These are phyloP conservation scores for Cordyceps militaris DNA, from an alignment of 2,329 filamentous ascomycete species.

Conservation along the genomic window DNA sequence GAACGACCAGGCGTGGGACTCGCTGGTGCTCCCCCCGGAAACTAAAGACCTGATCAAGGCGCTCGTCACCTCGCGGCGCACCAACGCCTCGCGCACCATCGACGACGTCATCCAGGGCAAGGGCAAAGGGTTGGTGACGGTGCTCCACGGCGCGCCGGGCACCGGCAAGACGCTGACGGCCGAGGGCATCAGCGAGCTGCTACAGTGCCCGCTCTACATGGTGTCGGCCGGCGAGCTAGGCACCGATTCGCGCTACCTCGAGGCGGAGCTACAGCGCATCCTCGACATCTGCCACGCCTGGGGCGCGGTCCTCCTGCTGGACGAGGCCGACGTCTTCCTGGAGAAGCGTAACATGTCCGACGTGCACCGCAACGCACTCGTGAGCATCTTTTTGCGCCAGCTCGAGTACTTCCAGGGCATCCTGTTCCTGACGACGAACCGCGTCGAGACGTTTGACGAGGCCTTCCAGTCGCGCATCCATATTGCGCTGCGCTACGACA, in stretches of 20 bases:
- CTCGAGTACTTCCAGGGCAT: constrained; percentile 92
- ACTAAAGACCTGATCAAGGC: constrained; percentile 63
- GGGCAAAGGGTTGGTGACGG: constrained; percentile 73
- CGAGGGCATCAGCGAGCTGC: constrained; percentile 76
- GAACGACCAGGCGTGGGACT: constrained; percentile 78
- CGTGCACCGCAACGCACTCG: constrained; percentile 76
- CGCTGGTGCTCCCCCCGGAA: constrained; percentile 61
- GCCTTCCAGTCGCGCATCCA: constrained; percentile 87
- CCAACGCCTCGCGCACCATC: constrained; percentile 71
- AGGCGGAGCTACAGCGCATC: constrained; percentile 73
- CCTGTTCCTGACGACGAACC: constrained; percentile 81
- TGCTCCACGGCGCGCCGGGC: constrained; percentile 78
- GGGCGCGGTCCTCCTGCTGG: constrained; percentile 77
- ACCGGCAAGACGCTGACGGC: constrained; percentile 86
- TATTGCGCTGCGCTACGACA: constrained; percentile 74
- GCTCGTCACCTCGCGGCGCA: constrained; percentile 77
- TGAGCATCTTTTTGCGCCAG: constrained; percentile 78
- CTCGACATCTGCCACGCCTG: constrained; percentile 80
- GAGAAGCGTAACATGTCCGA: constrained; percentile 79
- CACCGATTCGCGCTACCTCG: constrained; percentile 66
- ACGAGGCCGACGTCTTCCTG: constrained; percentile 80
- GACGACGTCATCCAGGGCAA: constrained; percentile 80
- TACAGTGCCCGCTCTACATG: constrained; percentile 77
- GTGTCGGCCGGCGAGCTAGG: constrained; percentile 77
- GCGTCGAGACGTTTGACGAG: constrained; percentile 82